These are phyloP conservation scores for Exophiala calicioides DNA, from an alignment of 2,329 filamentous ascomycete species.

Conservation along the genomic window DNA sequence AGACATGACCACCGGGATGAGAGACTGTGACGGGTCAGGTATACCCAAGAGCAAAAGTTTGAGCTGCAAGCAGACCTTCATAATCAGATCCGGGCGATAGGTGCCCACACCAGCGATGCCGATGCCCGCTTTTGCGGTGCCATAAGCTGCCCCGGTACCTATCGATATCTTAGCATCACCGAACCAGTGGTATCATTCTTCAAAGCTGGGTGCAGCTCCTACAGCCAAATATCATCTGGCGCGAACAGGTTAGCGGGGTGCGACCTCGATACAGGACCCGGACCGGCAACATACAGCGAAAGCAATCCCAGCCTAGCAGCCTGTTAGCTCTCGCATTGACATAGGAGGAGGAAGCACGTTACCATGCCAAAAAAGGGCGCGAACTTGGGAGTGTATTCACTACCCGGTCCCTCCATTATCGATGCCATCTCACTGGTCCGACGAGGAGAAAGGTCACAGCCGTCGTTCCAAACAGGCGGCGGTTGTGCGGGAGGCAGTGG, in stretches of 20 bases:
- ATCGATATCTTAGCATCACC: constrained; percentile 32
- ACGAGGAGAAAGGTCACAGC: neutral
- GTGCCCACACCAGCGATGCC: constrained; percentile 67
- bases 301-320: constrained; percentile 50
- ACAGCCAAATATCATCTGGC: constrained; percentile 56
- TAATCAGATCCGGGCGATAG: constrained; percentile 66
- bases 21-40: constrained; percentile 39
- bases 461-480: too few relatives aligned
- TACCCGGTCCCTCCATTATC: constrained; percentile 42
- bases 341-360: constrained; percentile 36
- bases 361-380: constrained; percentile 70
- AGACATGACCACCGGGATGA: constrained; percentile 75
- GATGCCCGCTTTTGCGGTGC: constrained; percentile 68
- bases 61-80: constrained; percentile 58
- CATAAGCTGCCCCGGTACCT: constrained; percentile 67
- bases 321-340: constrained; percentile 31
- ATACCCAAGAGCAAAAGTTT: neutral
- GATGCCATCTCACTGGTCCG: constrained; percentile 22
- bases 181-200: constrained; percentile 1
- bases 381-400: constrained; percentile 61
- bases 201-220: constrained; percentile 33
- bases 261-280: too few relatives aligned
- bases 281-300: constrained; percentile 42
- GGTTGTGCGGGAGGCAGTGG: too few relatives aligned
- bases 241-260: constrained; percentile 11